Conservation (phyloP, 306 rosid genomes). For the Parietaria judaica region DNA sequence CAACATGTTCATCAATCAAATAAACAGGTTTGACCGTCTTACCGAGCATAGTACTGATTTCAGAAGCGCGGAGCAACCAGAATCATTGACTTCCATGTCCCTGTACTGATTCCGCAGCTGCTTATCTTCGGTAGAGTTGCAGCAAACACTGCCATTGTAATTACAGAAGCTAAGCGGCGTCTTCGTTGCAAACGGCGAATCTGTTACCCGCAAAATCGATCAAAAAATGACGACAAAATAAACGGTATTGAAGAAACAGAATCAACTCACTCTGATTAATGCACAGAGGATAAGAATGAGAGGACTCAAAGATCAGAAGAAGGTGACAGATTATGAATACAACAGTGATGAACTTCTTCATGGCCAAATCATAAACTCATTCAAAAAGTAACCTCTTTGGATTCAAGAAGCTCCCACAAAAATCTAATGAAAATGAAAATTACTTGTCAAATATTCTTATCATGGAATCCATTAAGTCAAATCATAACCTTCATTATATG, state of each 20-base stretch:
- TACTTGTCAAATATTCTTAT: too few species aligned
- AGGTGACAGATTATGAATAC: conserved; percentile 18
- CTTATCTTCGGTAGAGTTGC: conserved; percentile 28
- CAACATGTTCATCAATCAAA: not conserved
- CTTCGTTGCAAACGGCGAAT: conserved; percentile 21
- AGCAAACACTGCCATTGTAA: conserved; percentile 34
- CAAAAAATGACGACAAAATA: not conserved
- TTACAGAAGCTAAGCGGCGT: conserved; percentile 27
- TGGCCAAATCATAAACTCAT: conserved; percentile 9
- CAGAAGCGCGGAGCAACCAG: conserved; percentile 23
- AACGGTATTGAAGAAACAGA: not conserved
- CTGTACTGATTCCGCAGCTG: conserved; percentile 9
- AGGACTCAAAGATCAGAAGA: conserved; percentile 13
- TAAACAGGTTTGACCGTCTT: not conserved
- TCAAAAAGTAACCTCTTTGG: too few species aligned
- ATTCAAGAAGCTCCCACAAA: too few species aligned
- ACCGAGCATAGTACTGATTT: conserved; percentile 36
- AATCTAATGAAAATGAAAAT: too few species aligned
- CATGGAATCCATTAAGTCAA: not conserved
- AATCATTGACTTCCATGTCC: conserved; percentile 17
- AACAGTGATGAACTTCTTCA: conserved; percentile 14
- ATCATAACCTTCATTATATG: not conserved
- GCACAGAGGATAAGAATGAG: conserved; percentile 29
- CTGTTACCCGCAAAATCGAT: conserved; percentile 13
- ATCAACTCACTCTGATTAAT: conserved; percentile 24